Conservation (phyloP, 179 eudicot genomes). For the Drosera spatulata region DNA sequence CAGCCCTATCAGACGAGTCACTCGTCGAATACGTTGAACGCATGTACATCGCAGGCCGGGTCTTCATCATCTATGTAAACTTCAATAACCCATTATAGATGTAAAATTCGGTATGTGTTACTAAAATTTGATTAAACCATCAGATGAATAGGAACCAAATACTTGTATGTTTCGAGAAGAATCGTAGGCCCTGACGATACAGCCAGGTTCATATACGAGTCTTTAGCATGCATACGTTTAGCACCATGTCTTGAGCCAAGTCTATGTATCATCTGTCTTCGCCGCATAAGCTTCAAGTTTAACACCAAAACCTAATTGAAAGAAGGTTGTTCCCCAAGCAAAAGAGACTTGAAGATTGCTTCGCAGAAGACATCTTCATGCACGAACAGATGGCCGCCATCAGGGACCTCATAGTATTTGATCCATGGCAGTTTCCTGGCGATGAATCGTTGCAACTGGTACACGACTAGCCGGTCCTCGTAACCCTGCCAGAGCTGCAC, state of each 20-base stretch:
- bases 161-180: no score
- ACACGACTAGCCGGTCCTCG: slow-evolving; percentile 47
- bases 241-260: no score
- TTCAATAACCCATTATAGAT: no score
- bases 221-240: no score
- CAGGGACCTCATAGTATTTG: slow-evolving; percentile 39
- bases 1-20: slow-evolving; percentile 71
- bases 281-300: slow-evolving; percentile 2
- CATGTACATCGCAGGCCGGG: slow-evolving; percentile 63
- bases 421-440: slow-evolving; percentile 36
- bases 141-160: no score
- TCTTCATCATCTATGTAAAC: no score
- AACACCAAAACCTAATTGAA: background rate
- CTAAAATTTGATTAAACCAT: no score
- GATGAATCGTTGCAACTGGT: slow-evolving; percentile 27
- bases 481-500: slow-evolving; percentile 50
- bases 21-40: slow-evolving; percentile 73
- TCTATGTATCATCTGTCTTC: background rate
- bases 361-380: slow-evolving; percentile 39
- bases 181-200: no score
- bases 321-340: slow-evolving; percentile 36
- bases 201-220: no score
- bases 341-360: slow-evolving; percentile 42
- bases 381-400: slow-evolving; percentile 44
- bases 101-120: no score